Evolutionary conservation across 2,329 filamentous ascomycete genomes (phyloP).

Genomic region (Trichoderma simmonsii): DNA sequence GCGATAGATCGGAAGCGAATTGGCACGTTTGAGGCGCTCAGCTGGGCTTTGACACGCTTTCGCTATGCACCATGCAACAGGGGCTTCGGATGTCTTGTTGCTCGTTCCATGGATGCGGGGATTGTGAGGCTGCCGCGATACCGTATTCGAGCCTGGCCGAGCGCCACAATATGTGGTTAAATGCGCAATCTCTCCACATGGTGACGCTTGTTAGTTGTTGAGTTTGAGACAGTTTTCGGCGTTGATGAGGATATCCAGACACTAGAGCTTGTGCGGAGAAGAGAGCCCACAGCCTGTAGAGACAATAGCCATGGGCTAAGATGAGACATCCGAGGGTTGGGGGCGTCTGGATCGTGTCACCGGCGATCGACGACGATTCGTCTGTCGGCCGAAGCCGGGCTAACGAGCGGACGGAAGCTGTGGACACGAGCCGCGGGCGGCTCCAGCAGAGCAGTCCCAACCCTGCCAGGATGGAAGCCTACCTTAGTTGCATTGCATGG

Average conservation of each 20-base stretch:
- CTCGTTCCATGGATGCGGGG: constrained; percentile 5
- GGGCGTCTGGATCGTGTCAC: not conserved
- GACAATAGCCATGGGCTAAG: not conserved
- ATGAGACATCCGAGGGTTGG: not conserved
- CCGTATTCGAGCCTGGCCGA: not conserved
- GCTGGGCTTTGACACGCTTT: not conserved
- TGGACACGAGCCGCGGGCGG: constrained; percentile 7
- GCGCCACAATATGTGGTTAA: constrained; percentile 5
- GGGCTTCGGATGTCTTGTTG: constrained; percentile 17
- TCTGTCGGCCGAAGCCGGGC: not conserved
- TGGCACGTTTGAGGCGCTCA: constrained; percentile 15
- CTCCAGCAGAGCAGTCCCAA: not conserved
- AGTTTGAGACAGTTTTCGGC: not conserved
- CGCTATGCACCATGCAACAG: constrained; percentile 12
- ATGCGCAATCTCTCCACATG: not conserved
- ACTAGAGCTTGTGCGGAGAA: not conserved
- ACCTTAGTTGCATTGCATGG: constrained; percentile 8
- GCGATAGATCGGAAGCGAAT: not conserved
- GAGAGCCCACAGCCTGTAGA: not conserved
- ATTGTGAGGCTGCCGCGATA: constrained; percentile 7
- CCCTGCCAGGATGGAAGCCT: not conserved
- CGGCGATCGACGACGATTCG: constrained; percentile 1
- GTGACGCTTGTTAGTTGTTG: not conserved
- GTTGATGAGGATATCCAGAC: not conserved
- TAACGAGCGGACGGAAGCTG: not conserved